Evolutionary conservation across 1,139 yeast species (phyloP), one percentile per base, ranked within the genome.

Genomic region (Citeromyces hawaiiensis): DNA sequence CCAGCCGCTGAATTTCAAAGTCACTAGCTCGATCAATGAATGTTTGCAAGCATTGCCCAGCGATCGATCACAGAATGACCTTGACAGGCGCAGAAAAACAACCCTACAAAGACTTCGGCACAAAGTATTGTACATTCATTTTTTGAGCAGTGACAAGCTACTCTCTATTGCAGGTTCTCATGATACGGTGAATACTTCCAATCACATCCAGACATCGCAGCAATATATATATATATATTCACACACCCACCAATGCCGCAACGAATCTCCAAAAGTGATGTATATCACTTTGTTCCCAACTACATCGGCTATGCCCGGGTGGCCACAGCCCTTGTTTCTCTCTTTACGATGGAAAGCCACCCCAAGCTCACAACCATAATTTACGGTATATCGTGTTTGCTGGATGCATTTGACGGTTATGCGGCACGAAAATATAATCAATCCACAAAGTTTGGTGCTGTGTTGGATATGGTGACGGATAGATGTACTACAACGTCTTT

Each of bases 401-500:
- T 93, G 47, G 99, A 93, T 60, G 99, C 99, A 1, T 74, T 88
- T 47, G 99, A 93, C 57, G 99, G 99, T 4, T 80, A 82, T 43
- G 95, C 96, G 40, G 99, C 99, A 8, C 72, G 99, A 45, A 73
- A 72, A 52, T 86, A 68, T 58, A 76, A 83, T 55, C 99, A 93
- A 59, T 83, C 96, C 13, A 85, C 96, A 31, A 72, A 76, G 48
- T 86, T 87, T 52, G 99, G 98, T 30, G 97, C 98, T 11, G 95
- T 93, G 17, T 70, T 93, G 52, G 99, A 93, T 61, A 93, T 93
- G 99, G 97, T 93, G 31, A 91, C 98, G 23, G 99, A 93, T 56
- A 71, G 99, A 55, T 91, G 97, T 57, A 91, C 98, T 19, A 93
- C 99, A 0, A 76, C 94, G 11, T 83, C 95, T 17, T 69, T 93